These are phyloP conservation scores for Trifolium subterraneum DNA, from an alignment of 306 rosid species.

Conservation along the genomic window DNA sequence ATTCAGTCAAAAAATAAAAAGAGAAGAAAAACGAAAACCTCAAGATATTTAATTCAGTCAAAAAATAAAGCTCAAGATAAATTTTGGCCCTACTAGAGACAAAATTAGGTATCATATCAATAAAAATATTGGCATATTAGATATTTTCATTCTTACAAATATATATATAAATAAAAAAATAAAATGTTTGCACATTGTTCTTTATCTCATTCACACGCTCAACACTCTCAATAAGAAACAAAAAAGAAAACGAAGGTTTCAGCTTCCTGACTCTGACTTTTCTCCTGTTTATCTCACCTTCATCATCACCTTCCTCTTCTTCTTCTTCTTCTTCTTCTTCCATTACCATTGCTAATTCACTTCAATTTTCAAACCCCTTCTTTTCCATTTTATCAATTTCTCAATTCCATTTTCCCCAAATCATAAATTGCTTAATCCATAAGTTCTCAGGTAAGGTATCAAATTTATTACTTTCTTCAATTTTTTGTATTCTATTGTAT, in stretches of 20 bases:
- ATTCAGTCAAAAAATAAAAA: too few relatives aligned
- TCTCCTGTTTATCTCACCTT: conserved; percentile 29
- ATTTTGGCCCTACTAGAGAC: neutral
- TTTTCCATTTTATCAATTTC: neutral
- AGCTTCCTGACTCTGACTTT: conserved; percentile 47
- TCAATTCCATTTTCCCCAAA: neutral
- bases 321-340: neutral
- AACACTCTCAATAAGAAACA: neutral
- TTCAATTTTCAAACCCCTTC: conserved; percentile 28
- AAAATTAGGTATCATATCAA: neutral
- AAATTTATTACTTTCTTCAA: neutral
- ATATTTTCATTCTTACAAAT: neutral
- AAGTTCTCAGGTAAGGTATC: conserved; percentile 24
- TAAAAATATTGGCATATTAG: neutral
- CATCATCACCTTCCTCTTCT: conserved; percentile 7
- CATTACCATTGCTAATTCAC: neutral
- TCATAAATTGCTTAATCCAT: conserved; percentile 4
- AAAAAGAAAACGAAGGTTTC: conserved; percentile 27
- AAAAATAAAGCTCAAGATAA: too few relatives aligned
- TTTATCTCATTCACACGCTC: conserved; percentile 20
- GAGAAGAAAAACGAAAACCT: too few relatives aligned
- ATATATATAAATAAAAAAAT: neutral
- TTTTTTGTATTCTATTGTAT: neutral
- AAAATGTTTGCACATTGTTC: neutral
- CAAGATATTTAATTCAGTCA: too few relatives aligned